phyloP scores from a whole-genome alignment of 345 rosid species.

The Heritiera fomes region DNA sequence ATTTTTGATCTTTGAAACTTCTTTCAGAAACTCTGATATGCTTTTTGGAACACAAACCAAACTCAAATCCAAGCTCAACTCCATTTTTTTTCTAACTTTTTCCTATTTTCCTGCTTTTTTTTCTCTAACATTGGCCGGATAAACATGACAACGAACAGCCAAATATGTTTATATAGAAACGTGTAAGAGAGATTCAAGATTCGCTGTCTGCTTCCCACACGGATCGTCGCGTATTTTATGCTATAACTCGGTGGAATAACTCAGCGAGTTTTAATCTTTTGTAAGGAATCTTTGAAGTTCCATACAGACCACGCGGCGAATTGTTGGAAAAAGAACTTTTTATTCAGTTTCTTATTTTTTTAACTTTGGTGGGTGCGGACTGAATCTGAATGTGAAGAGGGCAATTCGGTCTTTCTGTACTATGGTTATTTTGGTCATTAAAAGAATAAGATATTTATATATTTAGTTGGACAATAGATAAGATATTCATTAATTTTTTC shows the following conservation, averaged over 20 bases:
- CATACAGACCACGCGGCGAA: conserved; percentile 53
- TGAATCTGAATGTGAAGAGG: background rate
- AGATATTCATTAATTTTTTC: background rate
- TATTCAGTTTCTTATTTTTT: background rate
- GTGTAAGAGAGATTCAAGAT: conserved; percentile 44
- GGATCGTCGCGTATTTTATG: conserved; percentile 39
- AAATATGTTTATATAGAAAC: conserved; percentile 28
- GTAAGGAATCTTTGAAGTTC: conserved; percentile 30
- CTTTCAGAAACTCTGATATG: conserved; percentile 45
- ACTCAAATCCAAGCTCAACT: conserved; percentile 62
- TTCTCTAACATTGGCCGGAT: conserved; percentile 30
- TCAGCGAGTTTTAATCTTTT: conserved; percentile 4
- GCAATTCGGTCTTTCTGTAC: background rate
- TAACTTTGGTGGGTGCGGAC: background rate
- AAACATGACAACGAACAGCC: conserved; percentile 27
- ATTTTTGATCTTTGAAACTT: conserved; percentile 45
- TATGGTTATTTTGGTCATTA: background rate
- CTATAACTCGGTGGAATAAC: background rate
- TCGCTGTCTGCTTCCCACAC: conserved; percentile 24
- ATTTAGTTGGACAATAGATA: background rate
- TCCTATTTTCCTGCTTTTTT: background rate
- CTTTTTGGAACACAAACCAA: conserved; percentile 48
- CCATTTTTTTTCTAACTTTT: conserved; percentile 38
- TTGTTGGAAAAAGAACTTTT: conserved; percentile 20
- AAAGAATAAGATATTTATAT: no score